Conservation (phyloP, 768 basidiomycete genomes). For the Cytidiella melzeri region DNA sequence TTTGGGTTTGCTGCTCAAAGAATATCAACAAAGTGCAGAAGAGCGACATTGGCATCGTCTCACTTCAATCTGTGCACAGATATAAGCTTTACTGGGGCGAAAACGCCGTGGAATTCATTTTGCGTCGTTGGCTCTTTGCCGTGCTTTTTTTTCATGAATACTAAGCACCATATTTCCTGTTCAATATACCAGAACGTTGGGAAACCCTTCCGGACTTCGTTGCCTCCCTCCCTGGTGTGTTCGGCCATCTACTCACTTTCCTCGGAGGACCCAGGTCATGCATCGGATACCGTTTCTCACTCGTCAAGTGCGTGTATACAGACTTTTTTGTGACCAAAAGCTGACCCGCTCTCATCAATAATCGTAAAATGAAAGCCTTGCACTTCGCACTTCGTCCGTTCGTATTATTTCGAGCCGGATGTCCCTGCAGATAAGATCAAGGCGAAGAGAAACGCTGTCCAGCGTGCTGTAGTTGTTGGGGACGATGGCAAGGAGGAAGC, state of each 20-base stretch:
- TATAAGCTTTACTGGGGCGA: slow-evolving; percentile 51
- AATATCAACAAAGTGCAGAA: slow-evolving; percentile 13
- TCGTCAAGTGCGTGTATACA: slow-evolving; percentile 42
- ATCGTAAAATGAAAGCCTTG: slow-evolving; percentile 12
- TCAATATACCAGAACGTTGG: slow-evolving; percentile 25
- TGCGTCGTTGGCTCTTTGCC: slow-evolving; percentile 20
- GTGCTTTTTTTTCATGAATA: no score
- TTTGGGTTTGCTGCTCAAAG: slow-evolving; percentile 17
- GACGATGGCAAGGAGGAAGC: slow-evolving; percentile 11
- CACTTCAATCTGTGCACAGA: slow-evolving; percentile 52
- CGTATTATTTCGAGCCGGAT: slow-evolving; percentile 27
- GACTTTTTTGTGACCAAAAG: not conserved
- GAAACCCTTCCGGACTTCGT: slow-evolving; percentile 34
- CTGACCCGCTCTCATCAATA: not conserved
- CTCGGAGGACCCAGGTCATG: slow-evolving; percentile 58
- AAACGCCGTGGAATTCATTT: slow-evolving; percentile 48
- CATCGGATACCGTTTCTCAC: slow-evolving; percentile 60
- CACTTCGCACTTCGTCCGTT: slow-evolving; percentile 27
- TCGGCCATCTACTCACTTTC: slow-evolving; percentile 56
- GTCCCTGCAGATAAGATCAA: slow-evolving; percentile 20
- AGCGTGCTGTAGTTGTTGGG: slow-evolving; percentile 17
- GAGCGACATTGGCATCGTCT: slow-evolving; percentile 30
- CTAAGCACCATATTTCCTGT: not conserved
- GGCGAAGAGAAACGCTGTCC: slow-evolving; percentile 15
- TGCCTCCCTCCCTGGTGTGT: slow-evolving; percentile 48